phyloP scores from a whole-genome alignment of 1,139 yeast species.

The Suhomyces anneliseae region DNA sequence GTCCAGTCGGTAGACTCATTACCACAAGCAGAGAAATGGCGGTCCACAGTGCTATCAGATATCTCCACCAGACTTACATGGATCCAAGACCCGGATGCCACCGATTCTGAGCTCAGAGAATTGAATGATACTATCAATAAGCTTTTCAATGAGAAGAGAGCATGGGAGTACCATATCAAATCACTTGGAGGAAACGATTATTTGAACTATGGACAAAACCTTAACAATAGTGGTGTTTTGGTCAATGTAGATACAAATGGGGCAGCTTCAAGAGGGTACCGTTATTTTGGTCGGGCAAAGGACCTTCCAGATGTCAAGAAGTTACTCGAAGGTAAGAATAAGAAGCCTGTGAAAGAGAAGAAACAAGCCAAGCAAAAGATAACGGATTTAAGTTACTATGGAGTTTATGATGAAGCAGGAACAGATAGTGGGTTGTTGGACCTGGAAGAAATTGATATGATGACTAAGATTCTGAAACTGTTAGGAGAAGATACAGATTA shows the following conservation, averaged over 20 bases:
- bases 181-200: constrained; percentile 19
- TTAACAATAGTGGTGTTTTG: constrained; percentile 26
- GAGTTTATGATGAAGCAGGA: constrained; percentile 36
- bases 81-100: constrained; percentile 62
- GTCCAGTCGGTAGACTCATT: constrained; percentile 55
- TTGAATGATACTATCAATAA: constrained; percentile 43
- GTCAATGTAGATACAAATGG: constrained; percentile 15
- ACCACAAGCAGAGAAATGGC: constrained; percentile 76
- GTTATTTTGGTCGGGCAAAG: constrained; percentile 82
- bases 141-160: constrained; percentile 32
- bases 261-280: constrained; percentile 47
- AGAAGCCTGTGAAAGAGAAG: constrained; percentile 16
- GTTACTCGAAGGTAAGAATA: constrained; percentile 32
- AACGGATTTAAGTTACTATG: constrained; percentile 41
- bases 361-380: constrained; percentile 18
- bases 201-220: constrained; percentile 11
- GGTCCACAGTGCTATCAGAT: constrained; percentile 64
- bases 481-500: constrained; percentile 4
- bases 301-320: constrained; percentile 76
- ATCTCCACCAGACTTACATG: constrained; percentile 60
- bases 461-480: constrained; percentile 5
- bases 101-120: constrained; percentile 66
- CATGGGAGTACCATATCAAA: constrained; percentile 78
- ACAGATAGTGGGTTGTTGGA: background rate
- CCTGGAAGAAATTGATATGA: constrained; percentile 8